Evolutionary conservation across 2,329 filamentous ascomycete species (phyloP).

Genomic region (Epichloe uncinata): DNA sequence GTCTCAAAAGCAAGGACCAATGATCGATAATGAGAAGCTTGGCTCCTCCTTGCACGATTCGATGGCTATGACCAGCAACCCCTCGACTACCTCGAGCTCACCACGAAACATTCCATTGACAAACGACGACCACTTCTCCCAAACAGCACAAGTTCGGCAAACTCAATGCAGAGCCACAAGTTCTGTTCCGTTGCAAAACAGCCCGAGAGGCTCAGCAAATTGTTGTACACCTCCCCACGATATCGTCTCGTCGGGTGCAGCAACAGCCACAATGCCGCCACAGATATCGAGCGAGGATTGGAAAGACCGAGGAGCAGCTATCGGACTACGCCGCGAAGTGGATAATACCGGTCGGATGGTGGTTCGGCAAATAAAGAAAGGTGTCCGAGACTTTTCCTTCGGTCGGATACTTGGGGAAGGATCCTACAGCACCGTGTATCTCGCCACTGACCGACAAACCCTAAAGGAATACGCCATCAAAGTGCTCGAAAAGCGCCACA

Average conservation of each 20-base stretch:
- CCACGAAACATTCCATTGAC: slow-evolving; percentile 3
- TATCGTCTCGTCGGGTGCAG: slow-evolving; percentile 24
- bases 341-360: slow-evolving; percentile 76
- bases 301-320: slow-evolving; percentile 89
- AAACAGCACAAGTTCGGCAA: slow-evolving; percentile 21
- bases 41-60: not conserved
- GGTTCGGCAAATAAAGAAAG: slow-evolving; percentile 82
- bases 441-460: slow-evolving; percentile 86
- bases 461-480: slow-evolving; percentile 97
- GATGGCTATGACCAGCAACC: not conserved
- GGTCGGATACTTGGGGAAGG: slow-evolving; percentile 84
- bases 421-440: slow-evolving; percentile 91
- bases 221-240: slow-evolving; percentile 6
- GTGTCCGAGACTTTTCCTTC: slow-evolving; percentile 93
- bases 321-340: slow-evolving; percentile 67
- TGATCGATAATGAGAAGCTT: not conserved
- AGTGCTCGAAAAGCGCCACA: slow-evolving; percentile 94
- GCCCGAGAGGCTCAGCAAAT: slow-evolving; percentile 51
- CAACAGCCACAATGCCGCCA: not conserved
- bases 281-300: slow-evolving; percentile 63
- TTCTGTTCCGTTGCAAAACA: slow-evolving; percentile 59
- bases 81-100: slow-evolving; percentile 3
- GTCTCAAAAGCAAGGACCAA: not conserved
- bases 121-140: slow-evolving; percentile 8
- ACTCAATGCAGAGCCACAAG: slow-evolving; percentile 39